phyloP scores from a whole-genome alignment of 148 eudicot genomes.

The Dianthus caryophyllus region DNA sequence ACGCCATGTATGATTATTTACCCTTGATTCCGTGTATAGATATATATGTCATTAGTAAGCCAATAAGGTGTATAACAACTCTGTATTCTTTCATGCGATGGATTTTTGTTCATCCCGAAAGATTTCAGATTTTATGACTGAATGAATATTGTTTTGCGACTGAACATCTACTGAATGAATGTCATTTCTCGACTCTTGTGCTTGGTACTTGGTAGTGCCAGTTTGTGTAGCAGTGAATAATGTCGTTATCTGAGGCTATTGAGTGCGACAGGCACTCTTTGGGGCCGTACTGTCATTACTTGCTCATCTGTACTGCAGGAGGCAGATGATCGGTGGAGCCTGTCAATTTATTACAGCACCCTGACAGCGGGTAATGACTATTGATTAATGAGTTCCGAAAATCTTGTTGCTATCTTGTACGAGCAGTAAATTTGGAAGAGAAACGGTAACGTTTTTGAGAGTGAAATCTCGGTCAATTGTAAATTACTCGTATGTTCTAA shows the following conservation, averaged over 20 bases:
- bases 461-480: too few relatives aligned
- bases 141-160: not conserved
- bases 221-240: conserved; percentile 1
- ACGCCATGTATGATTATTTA: not conserved
- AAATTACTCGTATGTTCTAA: too few relatives aligned
- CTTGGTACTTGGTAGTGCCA: not conserved
- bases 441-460: too few relatives aligned
- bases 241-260: conserved; percentile 15
- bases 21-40: not conserved
- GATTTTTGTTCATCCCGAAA: not conserved
- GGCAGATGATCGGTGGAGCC: too few relatives aligned
- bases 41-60: not conserved
- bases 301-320: too few relatives aligned
- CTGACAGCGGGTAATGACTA: too few relatives aligned
- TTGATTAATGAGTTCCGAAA: too few relatives aligned
- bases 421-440: too few relatives aligned
- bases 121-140: not conserved
- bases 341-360: too few relatives aligned
- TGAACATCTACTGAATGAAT: not conserved
- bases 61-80: not conserved
- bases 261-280: not conserved
- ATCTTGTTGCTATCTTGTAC: too few relatives aligned
- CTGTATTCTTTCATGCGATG: not conserved
- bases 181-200: not conserved
- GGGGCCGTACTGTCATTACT: not conserved